Base-by-base conservation (phyloP, 2,329 filamentous ascomycete species). In the Colletotrichum magnum region DNA sequence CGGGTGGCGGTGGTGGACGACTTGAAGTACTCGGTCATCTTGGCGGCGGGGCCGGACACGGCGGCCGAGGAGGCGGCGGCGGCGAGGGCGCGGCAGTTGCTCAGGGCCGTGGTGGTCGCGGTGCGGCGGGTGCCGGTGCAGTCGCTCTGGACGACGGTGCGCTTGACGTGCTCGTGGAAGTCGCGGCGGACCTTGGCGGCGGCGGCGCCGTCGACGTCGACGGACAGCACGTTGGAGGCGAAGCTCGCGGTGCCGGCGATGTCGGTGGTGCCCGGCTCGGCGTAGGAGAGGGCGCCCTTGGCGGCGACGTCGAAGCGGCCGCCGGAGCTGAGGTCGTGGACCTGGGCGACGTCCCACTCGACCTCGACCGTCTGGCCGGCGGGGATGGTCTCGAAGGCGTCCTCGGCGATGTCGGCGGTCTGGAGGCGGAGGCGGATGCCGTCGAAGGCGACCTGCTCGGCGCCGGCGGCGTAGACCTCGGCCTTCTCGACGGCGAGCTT, bases 1-100 rank as follows among this genome's bases (percentile, higher is more conserved):
- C 86, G 84, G 10, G 82, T 82, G 3, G 78, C 70, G n/a, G 77
- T 71, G 13, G 72, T 78, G 32, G 85, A 86, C 0, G 85, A 86
- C 80, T 90, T 91, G 85, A 92, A 93, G 83, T 90, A 92, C 75
- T 90, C 87, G 43, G 77, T 78, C 73, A 91, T 79, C 74, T 85
- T 88, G 73, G 80, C 78, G 4, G 83, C 82, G 0, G 81, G 72
- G 32, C 86, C 87, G 0, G 83, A 86, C 1, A 81, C 76, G 0
- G 88, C 87, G 2, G 86, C 86, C 1, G 78, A 75, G 1, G 87
- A 83, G 10, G 90, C 89, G 4, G 80, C 77, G 3, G 79, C 80
- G 1, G 90, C 89, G 5, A 91, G 80, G 16, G 78, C 80, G 6
- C 82, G 79, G 74, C 89, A 89, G 78, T 88, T 87, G 70, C 75